These are phyloP conservation scores for Aquilaria agallochum DNA, from an alignment of 441 rosid species.

Conservation along the genomic window DNA sequence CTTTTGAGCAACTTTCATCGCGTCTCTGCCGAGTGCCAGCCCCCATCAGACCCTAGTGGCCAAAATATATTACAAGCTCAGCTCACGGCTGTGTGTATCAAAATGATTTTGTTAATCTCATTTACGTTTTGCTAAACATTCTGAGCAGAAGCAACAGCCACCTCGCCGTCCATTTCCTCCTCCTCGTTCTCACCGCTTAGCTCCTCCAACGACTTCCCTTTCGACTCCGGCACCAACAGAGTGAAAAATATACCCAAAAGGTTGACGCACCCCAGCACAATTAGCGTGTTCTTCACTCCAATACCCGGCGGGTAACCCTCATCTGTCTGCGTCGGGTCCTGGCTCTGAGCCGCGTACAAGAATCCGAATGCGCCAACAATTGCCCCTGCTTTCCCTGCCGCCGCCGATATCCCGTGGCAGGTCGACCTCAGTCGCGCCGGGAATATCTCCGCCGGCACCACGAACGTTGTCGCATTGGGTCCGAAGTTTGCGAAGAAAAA, in stretches of 20 bases:
- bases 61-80: no score
- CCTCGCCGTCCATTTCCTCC: neutral
- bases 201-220: slow-evolving; percentile 27
- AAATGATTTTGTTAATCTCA: no score
- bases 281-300: slow-evolving; percentile 23
- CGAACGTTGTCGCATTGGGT: slow-evolving; percentile 29
- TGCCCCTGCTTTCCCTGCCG: slow-evolving; percentile 26
- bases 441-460: slow-evolving; percentile 27
- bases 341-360: slow-evolving; percentile 22
- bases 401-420: slow-evolving; percentile 29
- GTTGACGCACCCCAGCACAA: slow-evolving; percentile 16
- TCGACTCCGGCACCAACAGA: slow-evolving; percentile 25
- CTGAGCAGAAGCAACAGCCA: neutral
- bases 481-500: slow-evolving; percentile 31
- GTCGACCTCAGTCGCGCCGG: slow-evolving; percentile 26
- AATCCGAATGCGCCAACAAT: slow-evolving; percentile 29
- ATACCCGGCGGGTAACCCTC: slow-evolving; percentile 28
- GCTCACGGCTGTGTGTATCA: no score
- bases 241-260: slow-evolving; percentile 19
- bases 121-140: neutral
- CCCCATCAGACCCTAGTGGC: no score
- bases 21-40: no score
- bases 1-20: no score
- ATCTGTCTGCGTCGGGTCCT: slow-evolving; percentile 15
- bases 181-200: slow-evolving; percentile 21